Conservation (phyloP, 495 filamentous ascomycete species). For the Penicillium flavigenum region DNA sequence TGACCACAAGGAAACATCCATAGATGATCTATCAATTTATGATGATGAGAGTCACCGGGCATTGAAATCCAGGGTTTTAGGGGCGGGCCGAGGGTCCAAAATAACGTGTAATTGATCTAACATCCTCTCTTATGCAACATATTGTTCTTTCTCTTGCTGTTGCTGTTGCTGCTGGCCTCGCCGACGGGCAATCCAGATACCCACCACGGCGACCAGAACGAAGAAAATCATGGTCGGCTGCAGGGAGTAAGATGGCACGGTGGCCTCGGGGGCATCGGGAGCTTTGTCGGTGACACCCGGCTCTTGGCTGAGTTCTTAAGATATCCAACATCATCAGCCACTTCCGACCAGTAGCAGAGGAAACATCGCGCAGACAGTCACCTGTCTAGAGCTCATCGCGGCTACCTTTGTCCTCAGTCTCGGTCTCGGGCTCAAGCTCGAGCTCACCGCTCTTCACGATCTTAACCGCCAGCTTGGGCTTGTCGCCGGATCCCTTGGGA, state of each 20-base stretch:
- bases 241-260: conserved; percentile 28
- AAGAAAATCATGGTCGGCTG: conserved; percentile 45
- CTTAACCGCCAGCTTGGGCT: conserved; percentile 72
- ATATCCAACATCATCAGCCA: conserved; percentile 40
- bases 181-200: conserved; percentile 36
- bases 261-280: conserved; percentile 18
- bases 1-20: not conserved
- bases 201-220: conserved; percentile 40
- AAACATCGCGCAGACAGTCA: conserved; percentile 26
- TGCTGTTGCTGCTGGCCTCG: conserved; percentile 21
- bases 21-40: not conserved
- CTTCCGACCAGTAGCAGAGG: conserved; percentile 28
- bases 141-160: conserved; percentile 18
- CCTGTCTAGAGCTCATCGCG: conserved; percentile 83
- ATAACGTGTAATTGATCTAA: not conserved
- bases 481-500: conserved; percentile 69
- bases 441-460: conserved; percentile 95
- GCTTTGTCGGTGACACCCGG: conserved; percentile 2
- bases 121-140: conserved; percentile 16
- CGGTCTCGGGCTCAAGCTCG: conserved; percentile 59
- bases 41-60: not conserved
- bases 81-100: not conserved
- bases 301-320: conserved; percentile 26
- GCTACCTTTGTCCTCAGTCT: conserved; percentile 78
- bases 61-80: not conserved